Conservation (phyloP, 139 green algal species). For the Chlamydomonas sphaeroides region DNA sequence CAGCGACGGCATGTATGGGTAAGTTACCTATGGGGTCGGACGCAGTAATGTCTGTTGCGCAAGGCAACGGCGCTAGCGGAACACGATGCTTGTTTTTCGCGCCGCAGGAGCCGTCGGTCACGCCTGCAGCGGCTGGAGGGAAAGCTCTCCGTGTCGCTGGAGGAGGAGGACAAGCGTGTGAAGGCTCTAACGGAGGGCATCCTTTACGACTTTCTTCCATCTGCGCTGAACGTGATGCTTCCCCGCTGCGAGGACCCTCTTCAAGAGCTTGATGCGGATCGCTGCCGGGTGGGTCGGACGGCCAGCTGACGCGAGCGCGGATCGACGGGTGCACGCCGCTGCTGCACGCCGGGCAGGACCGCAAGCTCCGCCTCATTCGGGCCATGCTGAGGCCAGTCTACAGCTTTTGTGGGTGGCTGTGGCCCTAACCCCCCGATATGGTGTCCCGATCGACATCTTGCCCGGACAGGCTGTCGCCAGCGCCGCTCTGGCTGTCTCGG, state of each 20-base stretch:
- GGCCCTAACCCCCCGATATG: too few species aligned
- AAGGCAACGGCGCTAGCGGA: not conserved
- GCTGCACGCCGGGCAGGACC: too few species aligned
- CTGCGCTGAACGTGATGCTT: conserved; percentile 64
- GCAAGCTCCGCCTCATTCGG: too few species aligned
- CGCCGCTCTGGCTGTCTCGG: conserved; percentile 62
- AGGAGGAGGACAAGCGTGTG: conserved; percentile 66
- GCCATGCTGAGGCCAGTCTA: too few species aligned
- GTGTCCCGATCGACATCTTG: too few species aligned
- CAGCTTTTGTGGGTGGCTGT: too few species aligned
- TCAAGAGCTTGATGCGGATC: conserved; percentile 51
- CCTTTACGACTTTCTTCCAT: conserved; percentile 68
- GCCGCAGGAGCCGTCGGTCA: conserved; percentile 13
- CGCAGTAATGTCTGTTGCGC: not conserved
- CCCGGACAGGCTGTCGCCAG: conserved; percentile 68
- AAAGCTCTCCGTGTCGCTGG: conserved; percentile 52
- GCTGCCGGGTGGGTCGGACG: conserved; percentile 55
- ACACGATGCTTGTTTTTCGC: not conserved
- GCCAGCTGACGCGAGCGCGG: too few species aligned
- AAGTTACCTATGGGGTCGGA: not conserved
- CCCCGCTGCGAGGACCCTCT: conserved; percentile 58
- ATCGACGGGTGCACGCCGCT: too few species aligned
- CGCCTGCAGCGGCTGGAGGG: conserved; percentile 43
- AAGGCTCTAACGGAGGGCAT: conserved; percentile 71
- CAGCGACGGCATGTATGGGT: not conserved